These are phyloP conservation scores for Apophysomyces ossiformis DNA, from an alignment of 371 early-diverging fungal genomes.

Conservation along the genomic window DNA sequence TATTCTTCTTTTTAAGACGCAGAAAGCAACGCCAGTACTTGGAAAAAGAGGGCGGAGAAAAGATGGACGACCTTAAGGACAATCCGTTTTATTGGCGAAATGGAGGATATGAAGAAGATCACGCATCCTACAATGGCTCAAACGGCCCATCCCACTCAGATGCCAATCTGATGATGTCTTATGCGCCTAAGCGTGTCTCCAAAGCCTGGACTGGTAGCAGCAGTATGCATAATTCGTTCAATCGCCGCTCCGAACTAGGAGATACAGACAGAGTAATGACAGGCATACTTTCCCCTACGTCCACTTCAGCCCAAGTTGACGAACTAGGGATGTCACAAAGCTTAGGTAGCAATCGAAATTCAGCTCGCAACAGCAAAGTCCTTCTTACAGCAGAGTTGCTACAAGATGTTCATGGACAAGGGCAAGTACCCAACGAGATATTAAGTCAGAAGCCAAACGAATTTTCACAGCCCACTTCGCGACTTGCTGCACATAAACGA, in stretches of 20 bases:
- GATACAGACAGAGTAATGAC: slow-evolving; percentile 39
- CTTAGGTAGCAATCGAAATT: slow-evolving; percentile 26
- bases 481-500: slow-evolving; percentile 18
- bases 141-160: background rate
- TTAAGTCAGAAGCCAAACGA: slow-evolving; percentile 50
- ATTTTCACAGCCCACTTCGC: slow-evolving; percentile 33
- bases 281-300: slow-evolving; percentile 32
- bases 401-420: slow-evolving; percentile 19
- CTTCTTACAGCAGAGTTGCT: slow-evolving; percentile 19
- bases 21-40: slow-evolving; percentile 7
- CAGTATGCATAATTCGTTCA: slow-evolving; percentile 3
- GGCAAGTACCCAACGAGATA: slow-evolving; percentile 47
- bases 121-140: slow-evolving; percentile 2
- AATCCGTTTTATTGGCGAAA: slow-evolving; percentile 20
- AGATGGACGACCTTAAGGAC: slow-evolving; percentile 16
- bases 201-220: slow-evolving; percentile 16
- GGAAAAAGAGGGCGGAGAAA: slow-evolving; percentile 1
- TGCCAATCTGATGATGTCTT: slow-evolving; percentile 9
- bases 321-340: slow-evolving; percentile 11
- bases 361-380: slow-evolving; percentile 35
- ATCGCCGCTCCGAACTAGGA: slow-evolving; percentile 32
- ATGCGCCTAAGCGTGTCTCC: slow-evolving; percentile 13
- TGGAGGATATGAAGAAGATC: slow-evolving; percentile 7
- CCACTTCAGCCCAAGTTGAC: slow-evolving; percentile 11
- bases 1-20: slow-evolving; percentile 17